A percentile compares a stretch with the other conserved stretches of the same genome.
Evolutionary conservation across 768 basidiomycete genomes (phyloP).

Genomic region (Termitomyces sp.): DNA sequence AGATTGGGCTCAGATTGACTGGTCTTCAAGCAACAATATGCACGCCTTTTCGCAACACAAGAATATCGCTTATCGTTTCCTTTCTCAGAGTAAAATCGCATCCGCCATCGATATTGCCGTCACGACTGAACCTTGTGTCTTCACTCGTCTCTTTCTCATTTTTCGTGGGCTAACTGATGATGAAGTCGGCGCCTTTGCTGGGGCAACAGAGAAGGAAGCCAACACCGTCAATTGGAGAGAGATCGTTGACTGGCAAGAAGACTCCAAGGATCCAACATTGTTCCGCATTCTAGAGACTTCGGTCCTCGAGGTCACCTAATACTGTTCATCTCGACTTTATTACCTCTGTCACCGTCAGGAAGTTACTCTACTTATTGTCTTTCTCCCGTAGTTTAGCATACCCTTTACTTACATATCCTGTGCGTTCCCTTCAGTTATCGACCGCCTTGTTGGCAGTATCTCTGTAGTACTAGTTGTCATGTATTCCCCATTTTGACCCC

Average conservation of each 20-base stretch:
- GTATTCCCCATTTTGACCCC: neutral
- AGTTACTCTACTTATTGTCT: conserved; percentile 5
- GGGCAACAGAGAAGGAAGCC: conserved; percentile 83
- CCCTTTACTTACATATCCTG: conserved; percentile 2
- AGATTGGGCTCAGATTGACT: neutral
- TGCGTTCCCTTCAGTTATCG: conserved; percentile 1
- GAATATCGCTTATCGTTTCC: conserved; percentile 88
- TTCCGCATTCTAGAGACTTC: conserved; percentile 81
- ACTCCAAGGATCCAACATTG: conserved; percentile 64
- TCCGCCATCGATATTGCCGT: conserved; percentile 85
- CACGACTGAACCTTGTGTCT: conserved; percentile 74
- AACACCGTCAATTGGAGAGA: conserved; percentile 78
- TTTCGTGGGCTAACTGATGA: conserved; percentile 81
- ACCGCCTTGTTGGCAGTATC: neutral
- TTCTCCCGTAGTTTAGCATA: conserved; percentile 6
- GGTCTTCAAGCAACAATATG: conserved; percentile 61
- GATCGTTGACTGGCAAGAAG: conserved; percentile 74
- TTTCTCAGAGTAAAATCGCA: conserved; percentile 72
- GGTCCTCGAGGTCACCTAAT: conserved; percentile 61
- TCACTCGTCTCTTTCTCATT: conserved; percentile 82
- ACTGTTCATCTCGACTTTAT: neutral
- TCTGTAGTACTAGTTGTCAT: conserved; percentile 10
- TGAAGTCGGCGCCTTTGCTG: conserved; percentile 67
- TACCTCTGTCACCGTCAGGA: neutral
- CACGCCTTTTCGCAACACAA: conserved; percentile 69